phyloP scores from a whole-genome alignment of 2,329 filamentous ascomycete species.

The Hirsutella minnesotensis region DNA sequence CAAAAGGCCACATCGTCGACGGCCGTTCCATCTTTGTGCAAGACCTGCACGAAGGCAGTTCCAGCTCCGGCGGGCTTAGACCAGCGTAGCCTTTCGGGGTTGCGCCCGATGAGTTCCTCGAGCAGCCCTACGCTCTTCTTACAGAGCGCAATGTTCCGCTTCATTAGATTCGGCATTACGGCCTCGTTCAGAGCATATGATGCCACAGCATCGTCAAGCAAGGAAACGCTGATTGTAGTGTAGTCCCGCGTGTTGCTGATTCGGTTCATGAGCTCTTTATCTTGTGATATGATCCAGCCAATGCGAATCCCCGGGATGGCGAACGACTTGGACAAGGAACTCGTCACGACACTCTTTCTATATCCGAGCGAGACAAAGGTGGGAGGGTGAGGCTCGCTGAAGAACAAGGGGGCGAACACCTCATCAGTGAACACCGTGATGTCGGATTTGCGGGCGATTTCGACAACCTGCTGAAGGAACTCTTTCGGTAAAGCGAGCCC shows the following conservation, averaged over 20 bases:
- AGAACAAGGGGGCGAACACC: constrained; percentile 76
- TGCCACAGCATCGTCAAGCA: constrained; percentile 69
- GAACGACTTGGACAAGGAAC: constrained; percentile 80
- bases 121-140: constrained; percentile 1
- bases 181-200: constrained; percentile 53
- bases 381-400: constrained; percentile 48
- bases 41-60: constrained; percentile 2
- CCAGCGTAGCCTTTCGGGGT: constrained; percentile 17
- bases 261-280: constrained; percentile 46
- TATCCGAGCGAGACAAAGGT: constrained; percentile 58
- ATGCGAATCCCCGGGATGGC: constrained; percentile 69
- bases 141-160: background rate
- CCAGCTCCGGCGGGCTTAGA: background rate
- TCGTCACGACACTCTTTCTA: constrained; percentile 56
- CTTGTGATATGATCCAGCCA: constrained; percentile 69
- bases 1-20: constrained; percentile 1
- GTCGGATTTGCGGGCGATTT: constrained; percentile 47
- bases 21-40: background rate
- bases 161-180: constrained; percentile 16
- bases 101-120: constrained; percentile 34
- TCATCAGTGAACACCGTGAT: constrained; percentile 67
- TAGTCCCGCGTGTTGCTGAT: constrained; percentile 62
- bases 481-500: constrained; percentile 34
- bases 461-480: constrained; percentile 48
- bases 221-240: constrained; percentile 77